Base-by-base conservation (phyloP, 2,329 filamentous ascomycete genomes). In the Elsinoe australis region DNA sequence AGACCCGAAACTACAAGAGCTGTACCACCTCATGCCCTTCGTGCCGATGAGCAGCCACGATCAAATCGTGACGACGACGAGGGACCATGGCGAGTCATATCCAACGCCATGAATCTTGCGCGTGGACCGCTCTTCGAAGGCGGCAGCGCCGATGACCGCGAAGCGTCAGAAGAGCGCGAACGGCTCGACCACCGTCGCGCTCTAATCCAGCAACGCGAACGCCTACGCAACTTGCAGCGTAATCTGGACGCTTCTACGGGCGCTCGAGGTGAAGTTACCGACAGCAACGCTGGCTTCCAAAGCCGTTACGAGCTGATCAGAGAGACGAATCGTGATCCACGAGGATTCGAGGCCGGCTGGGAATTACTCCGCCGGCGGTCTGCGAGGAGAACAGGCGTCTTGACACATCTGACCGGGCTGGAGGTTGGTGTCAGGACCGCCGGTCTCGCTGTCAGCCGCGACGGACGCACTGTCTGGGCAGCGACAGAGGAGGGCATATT, bases 401-500 rank as follows among this genome's bases (percentile, higher is more conserved):
- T 39, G 31, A 39, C 45, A 8, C 31, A 31, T 12, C 32, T 47
- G 9, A 19, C 33, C 8, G 45, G 45, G 18, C 12, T 31, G 24
- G 45, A 48, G 24, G 54, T 64, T 29, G 70, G 68, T 1, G 64
- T 71, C 17, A 57, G 69, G 28, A 73, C 70, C 15, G 70, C 71
- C 4, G 71, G 71, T 4, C 54, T 73, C 47, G 70, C 71, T 4
- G 69, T 73, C 60, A 72, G 69, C 58, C 59, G 64, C 19, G 71
- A 74, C 56, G 71, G 71, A 6, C 56, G 67, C 15, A 70, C 57
- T 47, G 56, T 74, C 28, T 73, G 70, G 58, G 70, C 65, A 28
- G 69, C 68, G 4, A 70, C 67, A 26, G 80, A 86, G 59, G 80
- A 85, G 55, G 85, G 85, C 49, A 82, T 89, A 47, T 86, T 86